Base-by-base conservation (phyloP, 257 asterid genomes). In the Coffea canephora region DNA sequence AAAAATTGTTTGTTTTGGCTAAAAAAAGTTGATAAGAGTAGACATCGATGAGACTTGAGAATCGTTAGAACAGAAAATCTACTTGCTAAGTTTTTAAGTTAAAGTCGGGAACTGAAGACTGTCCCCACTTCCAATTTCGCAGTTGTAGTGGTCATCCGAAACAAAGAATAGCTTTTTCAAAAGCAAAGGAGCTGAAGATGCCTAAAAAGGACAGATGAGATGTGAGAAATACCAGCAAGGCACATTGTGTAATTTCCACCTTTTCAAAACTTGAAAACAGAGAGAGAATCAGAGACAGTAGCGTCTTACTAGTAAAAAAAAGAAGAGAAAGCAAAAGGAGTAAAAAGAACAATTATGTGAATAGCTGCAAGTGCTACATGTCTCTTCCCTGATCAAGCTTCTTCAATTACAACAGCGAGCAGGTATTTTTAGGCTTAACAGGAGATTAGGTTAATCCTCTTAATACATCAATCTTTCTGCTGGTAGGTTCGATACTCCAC, bases 311-410 rank as follows among this genome's bases (percentile, higher is more conserved):
- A 27, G 46, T 52, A 25, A 59, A 72, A 55, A 55, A 80, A 77
- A 83, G 79, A 83, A 81, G 82, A 84, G 82, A 78, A 81, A 74
- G 84, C 80, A 71, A 72, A 77, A 55, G 46, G 57, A 57, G 14
- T 41, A 52, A 75, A 72, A 52, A 52, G 76, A 75, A 69, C 49
- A 10, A 49, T 18, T 15, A 11, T 54, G 71, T 18, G 34, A 54
- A 36, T 64, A 34, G 69, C 45, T 65, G 50, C 43, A 1, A 39
- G 3, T 39, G 43, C 43, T 39, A 39, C 4, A 39, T 3, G 43
- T 39, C 43, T 39, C 65, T 21, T 78, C 21, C 72, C 8, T 8
- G 43, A 68, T 15, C 34, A 73, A 31, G 55, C 43, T 72, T 73
- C 74, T 45, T 68, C n/a, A 27, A 13, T 67, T 50, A 69, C 43